These are phyloP conservation scores for Domatiomyces globalis DNA, from an alignment of 2,329 filamentous ascomycete species.

Conservation along the genomic window DNA sequence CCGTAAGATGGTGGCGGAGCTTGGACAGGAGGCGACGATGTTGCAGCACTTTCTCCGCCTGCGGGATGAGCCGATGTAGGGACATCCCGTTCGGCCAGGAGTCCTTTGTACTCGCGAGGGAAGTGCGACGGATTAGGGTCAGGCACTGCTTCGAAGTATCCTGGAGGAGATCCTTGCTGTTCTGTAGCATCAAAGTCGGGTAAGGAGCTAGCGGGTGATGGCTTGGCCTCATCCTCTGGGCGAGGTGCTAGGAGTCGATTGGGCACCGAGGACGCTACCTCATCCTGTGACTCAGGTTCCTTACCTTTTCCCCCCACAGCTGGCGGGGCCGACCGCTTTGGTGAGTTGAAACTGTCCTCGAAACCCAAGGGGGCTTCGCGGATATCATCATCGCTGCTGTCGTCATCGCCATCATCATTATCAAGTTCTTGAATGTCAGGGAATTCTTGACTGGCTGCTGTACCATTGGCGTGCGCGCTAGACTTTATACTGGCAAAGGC, in stretches of 20 bases:
- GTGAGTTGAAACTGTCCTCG: conserved; percentile 51
- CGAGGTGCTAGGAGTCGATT: conserved; percentile 10
- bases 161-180: conserved; percentile 40
- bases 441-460: conserved; percentile 53
- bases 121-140: conserved; percentile 25
- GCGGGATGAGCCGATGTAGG: conserved; percentile 27
- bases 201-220: conserved; percentile 27
- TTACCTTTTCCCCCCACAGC: conserved; percentile 16
- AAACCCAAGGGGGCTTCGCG: conserved; percentile 55
- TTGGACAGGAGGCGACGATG: conserved; percentile 6
- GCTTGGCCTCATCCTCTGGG: conserved; percentile 27
- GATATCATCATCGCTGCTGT: conserved; percentile 38
- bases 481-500: conserved; percentile 34
- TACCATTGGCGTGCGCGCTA: conserved; percentile 21
- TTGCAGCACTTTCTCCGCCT: conserved; percentile 19
- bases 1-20: conserved; percentile 14
- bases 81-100: conserved; percentile 27
- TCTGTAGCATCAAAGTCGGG: conserved; percentile 35
- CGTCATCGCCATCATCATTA: conserved; percentile 68
- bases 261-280: conserved; percentile 22
- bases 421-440: conserved; percentile 84
- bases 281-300: conserved; percentile 26
- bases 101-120: conserved; percentile 27
- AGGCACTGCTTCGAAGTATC: conserved; percentile 21
- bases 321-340: no score